Conservation (phyloP, 2,329 filamentous ascomycete genomes). For the Sporothrix variecibatus region DNA sequence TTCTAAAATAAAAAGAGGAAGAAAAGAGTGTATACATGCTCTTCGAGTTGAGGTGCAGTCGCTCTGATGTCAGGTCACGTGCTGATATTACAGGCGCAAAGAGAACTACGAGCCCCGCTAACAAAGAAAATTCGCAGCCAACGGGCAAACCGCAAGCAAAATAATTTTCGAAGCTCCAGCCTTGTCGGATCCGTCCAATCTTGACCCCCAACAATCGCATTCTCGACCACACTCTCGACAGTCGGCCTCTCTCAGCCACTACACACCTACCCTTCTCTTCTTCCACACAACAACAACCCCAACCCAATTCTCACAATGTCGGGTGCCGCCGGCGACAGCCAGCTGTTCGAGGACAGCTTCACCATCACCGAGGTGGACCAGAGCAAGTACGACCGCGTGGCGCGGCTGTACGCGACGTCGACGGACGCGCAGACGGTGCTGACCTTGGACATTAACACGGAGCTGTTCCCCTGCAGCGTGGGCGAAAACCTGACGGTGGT, state of each 20-base stretch:
- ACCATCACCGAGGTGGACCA: conserved; percentile 76
- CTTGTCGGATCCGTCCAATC: background rate
- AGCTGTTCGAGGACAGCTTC: conserved; percentile 93
- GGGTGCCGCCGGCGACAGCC: conserved; percentile 73
- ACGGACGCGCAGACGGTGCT: conserved; percentile 74
- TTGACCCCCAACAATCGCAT: background rate
- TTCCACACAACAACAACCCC: background rate
- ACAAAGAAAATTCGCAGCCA: conserved; percentile 19
- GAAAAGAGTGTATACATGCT: background rate
- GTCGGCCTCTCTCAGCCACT: background rate
- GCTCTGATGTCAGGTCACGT: conserved; percentile 10
- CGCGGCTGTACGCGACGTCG: conserved; percentile 77
- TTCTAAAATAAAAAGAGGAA: background rate
- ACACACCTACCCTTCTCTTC: background rate
- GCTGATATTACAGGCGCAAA: background rate
- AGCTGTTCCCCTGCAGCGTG: conserved; percentile 76
- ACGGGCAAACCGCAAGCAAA: conserved; percentile 8
- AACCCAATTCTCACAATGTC: conserved; percentile 42
- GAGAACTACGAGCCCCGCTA: background rate
- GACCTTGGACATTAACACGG: conserved; percentile 89
- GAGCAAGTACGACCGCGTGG: conserved; percentile 93
- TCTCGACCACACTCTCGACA: background rate
- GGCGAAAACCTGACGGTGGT: conserved; percentile 80
- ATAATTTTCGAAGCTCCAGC: conserved; percentile 26
- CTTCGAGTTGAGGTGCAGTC: background rate